Evolutionary conservation across 495 filamentous ascomycete genomes (phyloP), one percentile per base, ranked within the genome.

Genomic region (Hypoxylon fuscum): DNA sequence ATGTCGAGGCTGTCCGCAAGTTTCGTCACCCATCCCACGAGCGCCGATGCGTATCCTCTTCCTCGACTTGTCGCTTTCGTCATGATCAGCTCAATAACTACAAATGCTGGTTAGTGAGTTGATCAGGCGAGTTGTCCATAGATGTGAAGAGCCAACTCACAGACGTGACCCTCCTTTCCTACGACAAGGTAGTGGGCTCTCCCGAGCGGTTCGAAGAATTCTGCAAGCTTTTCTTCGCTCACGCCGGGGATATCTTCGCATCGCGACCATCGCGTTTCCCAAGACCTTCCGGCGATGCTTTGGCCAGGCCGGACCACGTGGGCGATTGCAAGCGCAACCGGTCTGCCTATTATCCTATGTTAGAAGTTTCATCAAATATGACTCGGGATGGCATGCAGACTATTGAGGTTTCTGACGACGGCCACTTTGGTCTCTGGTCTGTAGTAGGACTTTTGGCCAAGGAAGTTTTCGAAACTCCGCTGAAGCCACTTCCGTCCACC

Each of bases 401-500:
- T 58, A n/a, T 69, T 69, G 7, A 64, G 31, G 32, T 63, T 66
- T 35, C 68, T 64, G 14, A 71, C 55, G 0, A 71, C 59, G 0
- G 62, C 65, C 10, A 71, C 48, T 62, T 66, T 71, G 9, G 54
- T 49, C 48, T 68, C 54, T 1, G 64, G 65, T 27, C 38, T 68
- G 41, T 66, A 68, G 21, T 66, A 65, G 20, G 68, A 71, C 52
- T 66, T 59, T 21, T 63, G 58, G 54, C 62, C 55, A 5, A 71
- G 37, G 55, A 71, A 71, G 31, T 71, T 71, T 15, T 68, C 53
- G 15, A 71, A 71, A 38, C 68, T 66, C 31, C 68, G 61, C 59
- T 68, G 46, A 4, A 71, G 54, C 68, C 68, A 71, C 38, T 60
- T 68, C 14, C 62, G 65, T 7, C 68, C 68, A 29, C 50, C 62